A percentile compares a stretch with the other conserved stretches of the same genome.
Conservation (phyloP, 2,329 filamentous ascomycete species). For the Incumbomyces lentus region DNA sequence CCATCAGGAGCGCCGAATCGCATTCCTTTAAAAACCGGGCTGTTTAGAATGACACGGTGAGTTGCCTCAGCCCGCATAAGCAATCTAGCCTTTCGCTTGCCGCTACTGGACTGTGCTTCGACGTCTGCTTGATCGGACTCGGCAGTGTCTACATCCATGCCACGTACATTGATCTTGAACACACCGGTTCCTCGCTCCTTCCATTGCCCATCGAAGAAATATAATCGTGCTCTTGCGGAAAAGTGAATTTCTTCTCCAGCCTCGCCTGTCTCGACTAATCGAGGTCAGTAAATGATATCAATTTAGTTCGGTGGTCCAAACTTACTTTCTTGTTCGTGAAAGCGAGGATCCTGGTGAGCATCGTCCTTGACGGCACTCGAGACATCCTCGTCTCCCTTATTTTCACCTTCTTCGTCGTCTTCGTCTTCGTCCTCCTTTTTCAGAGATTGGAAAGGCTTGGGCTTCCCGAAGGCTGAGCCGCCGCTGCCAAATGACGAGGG, state of each 20-base stretch:
- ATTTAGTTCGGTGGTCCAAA: constrained; percentile 9
- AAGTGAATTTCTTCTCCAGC: constrained; percentile 68
- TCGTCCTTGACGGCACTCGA: constrained; percentile 31
- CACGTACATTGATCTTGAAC: constrained; percentile 32
- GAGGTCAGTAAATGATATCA: constrained; percentile 22
- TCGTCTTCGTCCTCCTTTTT: constrained; percentile 41
- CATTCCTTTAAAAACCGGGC: constrained; percentile 66
- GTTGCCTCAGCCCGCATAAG: constrained; percentile 89
- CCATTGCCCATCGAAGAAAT: constrained; percentile 65
- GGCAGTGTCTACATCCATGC: constrained; percentile 34
- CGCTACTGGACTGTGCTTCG: constrained; percentile 33
- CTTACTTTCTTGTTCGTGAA: constrained; percentile 55
- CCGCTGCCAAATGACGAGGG: constrained; percentile 59
- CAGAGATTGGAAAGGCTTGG: constrained; percentile 63
- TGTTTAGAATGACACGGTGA: constrained; percentile 77
- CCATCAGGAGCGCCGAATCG: constrained; percentile 58
- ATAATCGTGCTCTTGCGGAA: constrained; percentile 72
- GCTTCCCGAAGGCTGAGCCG: constrained; percentile 31
- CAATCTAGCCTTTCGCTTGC: constrained; percentile 49
- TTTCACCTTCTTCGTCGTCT: constrained; percentile 37
- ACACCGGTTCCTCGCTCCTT: constrained; percentile 50
- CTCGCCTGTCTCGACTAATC: constrained; percentile 73
- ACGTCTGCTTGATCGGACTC: constrained; percentile 20
- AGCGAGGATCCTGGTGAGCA: constrained; percentile 35
- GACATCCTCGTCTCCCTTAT: constrained; percentile 49